These are phyloP conservation scores for Talaromyces sp. DNA, from an alignment of 2,329 filamentous ascomycete species.

Conservation along the genomic window DNA sequence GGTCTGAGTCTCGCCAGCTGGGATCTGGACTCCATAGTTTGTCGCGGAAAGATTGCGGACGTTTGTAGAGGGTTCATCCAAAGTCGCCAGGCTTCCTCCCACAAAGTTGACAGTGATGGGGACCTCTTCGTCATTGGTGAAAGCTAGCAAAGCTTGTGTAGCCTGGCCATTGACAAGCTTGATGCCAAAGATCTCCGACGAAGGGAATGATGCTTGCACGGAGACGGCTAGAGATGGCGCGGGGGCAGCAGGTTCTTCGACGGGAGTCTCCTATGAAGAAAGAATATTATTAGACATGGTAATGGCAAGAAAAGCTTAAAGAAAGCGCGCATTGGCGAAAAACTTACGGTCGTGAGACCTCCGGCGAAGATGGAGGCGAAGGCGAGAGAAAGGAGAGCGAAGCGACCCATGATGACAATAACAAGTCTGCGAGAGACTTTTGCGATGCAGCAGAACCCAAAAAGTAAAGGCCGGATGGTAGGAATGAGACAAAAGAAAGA, in stretches of 20 bases:
- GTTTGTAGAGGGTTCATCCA: constrained; percentile 57
- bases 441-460: constrained; percentile 10
- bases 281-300: neutral
- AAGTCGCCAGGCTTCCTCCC: constrained; percentile 67
- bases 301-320: neutral
- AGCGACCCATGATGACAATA: constrained; percentile 62
- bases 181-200: constrained; percentile 81
- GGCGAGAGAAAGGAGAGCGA: constrained; percentile 68
- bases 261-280: constrained; percentile 52
- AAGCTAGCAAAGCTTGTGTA: constrained; percentile 75
- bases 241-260: constrained; percentile 61
- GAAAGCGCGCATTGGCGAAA: constrained; percentile 13
- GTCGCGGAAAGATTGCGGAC: constrained; percentile 81
- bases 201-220: constrained; percentile 58
- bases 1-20: constrained; percentile 70
- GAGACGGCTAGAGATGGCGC: constrained; percentile 57
- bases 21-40: constrained; percentile 69
- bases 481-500: constrained; percentile 20
- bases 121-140: constrained; percentile 77
- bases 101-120: constrained; percentile 74
- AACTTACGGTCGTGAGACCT: constrained; percentile 59
- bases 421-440: constrained; percentile 11
- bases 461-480: constrained; percentile 11
- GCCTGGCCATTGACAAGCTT: constrained; percentile 92
- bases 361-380: constrained; percentile 66